Evolutionary conservation across 495 filamentous ascomycete species (phyloP).

Genomic region (Pseudevernia furfuracea): DNA sequence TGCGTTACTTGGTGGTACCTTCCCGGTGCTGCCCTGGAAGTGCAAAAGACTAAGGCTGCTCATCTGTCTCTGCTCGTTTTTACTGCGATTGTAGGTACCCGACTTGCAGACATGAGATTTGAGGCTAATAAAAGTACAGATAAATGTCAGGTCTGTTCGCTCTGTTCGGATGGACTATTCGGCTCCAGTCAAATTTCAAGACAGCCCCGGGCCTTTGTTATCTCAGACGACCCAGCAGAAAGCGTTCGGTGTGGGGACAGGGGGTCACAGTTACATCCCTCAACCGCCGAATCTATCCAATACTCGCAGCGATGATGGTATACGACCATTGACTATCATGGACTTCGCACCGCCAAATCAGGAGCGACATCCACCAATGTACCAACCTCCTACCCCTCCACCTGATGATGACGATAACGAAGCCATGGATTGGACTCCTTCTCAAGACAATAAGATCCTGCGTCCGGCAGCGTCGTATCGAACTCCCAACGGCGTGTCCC

Average conservation of each 20-base stretch:
- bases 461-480: slow-evolving; percentile 39
- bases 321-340: slow-evolving; percentile 37
- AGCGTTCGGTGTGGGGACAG: slow-evolving; percentile 21
- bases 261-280: slow-evolving; percentile 21
- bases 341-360: slow-evolving; percentile 33
- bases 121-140: slow-evolving; percentile 25
- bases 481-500: slow-evolving; percentile 28
- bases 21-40: slow-evolving; percentile 35
- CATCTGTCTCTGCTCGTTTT: slow-evolving; percentile 21
- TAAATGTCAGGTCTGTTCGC: slow-evolving; percentile 38
- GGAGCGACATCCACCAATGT: slow-evolving; percentile 26
- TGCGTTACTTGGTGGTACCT: slow-evolving; percentile 40
- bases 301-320: slow-evolving; percentile 9
- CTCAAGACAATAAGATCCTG: slow-evolving; percentile 37
- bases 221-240: slow-evolving; percentile 30
- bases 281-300: slow-evolving; percentile 9
- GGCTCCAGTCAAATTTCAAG: slow-evolving; percentile 51
- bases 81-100: slow-evolving; percentile 49
- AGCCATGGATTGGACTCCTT: slow-evolving; percentile 79
- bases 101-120: slow-evolving; percentile 23
- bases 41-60: slow-evolving; percentile 47
- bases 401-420: slow-evolving; percentile 43
- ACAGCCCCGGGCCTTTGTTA: slow-evolving; percentile 35
- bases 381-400: slow-evolving; percentile 35
- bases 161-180: slow-evolving; percentile 47